phyloP scores from a whole-genome alignment of 192 early-diverging fungal genomes.

The Linnemannia hyalina region DNA sequence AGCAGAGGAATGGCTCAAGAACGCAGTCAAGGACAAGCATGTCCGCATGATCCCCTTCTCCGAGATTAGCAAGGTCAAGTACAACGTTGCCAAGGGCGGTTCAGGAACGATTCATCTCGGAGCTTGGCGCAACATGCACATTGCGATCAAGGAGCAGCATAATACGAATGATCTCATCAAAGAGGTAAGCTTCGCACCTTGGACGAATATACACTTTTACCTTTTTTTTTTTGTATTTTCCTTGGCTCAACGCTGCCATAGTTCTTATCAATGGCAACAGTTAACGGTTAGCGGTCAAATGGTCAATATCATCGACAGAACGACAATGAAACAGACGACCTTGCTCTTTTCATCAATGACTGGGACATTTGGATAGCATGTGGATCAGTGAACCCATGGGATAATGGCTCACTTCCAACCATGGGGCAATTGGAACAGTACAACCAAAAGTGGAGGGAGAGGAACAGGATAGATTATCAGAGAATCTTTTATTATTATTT shows the following conservation, averaged over 20 bases:
- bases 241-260: background rate
- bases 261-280: background rate
- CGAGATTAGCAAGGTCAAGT: conserved; percentile 58
- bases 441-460: too few relatives aligned
- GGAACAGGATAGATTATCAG: background rate
- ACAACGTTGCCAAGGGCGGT: conserved; percentile 55
- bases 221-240: conserved; percentile 2
- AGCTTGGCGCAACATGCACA: conserved; percentile 56
- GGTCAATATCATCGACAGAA: background rate
- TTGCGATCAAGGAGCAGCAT: conserved; percentile 57
- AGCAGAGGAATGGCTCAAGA: conserved; percentile 54
- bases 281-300: background rate
- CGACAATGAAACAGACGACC: background rate
- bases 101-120: conserved; percentile 57
- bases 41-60: conserved; percentile 57
- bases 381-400: background rate
- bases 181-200: conserved; percentile 29
- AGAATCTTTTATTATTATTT: background rate
- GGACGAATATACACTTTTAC: too few relatives aligned
- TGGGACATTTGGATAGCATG: background rate
- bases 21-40: conserved; percentile 56
- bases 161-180: conserved; percentile 59
- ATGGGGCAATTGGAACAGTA: background rate
- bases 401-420: background rate
- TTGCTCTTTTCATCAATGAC: background rate